Base-by-base conservation (phyloP, 2,329 filamentous ascomycete species). In the Penicillium occitanis region DNA sequence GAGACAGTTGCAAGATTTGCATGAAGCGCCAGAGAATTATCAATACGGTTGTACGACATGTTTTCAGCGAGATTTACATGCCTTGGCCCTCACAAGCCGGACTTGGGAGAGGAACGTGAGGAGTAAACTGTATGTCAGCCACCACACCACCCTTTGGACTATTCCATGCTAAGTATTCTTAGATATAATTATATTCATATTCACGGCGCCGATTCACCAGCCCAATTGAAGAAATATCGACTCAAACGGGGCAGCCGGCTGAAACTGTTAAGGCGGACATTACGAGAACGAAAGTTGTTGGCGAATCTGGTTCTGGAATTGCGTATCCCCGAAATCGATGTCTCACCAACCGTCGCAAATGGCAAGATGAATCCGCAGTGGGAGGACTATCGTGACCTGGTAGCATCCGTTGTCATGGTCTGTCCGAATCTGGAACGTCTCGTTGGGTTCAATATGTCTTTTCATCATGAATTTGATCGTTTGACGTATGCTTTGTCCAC, bases 351-450 rank as follows among this genome's bases (percentile, higher is more conserved):
- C 66, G 71, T 73, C 42, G 57, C 40, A 44, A 80, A 79, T 33
- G 79, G 74, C 53, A 77, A 79, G 65, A 76, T 79, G 57, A 76
- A 76, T 66, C 68, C 72, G 28, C 73, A 80, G 66, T 79, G 78
- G 71, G 78, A 84, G 70, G 81, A 83, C 59, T 83, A 85, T 62
- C 76, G 83, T 51, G 82, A 86, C 66, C 67, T 83, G 19, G 74
- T 87, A 19, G 83, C 84, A 5, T 86, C 85, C 0, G 77, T 88
- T 44, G 83, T 88, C 37, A 86, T 86, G 81, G 81, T 82, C 2
- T 88, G 85, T 70, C 85, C 86, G 7, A 85, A 84, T 67, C 73
- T 88, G 25, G 84, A 88, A 73, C 79, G 80, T 30, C 73, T 88
- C 7, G 72, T 82, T 37, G 86, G 86, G 5, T 82, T 87, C 65